Evolutionary conservation across 192 early-diverging fungal species (phyloP).

Genomic region (Helicostylum pulchrum): DNA sequence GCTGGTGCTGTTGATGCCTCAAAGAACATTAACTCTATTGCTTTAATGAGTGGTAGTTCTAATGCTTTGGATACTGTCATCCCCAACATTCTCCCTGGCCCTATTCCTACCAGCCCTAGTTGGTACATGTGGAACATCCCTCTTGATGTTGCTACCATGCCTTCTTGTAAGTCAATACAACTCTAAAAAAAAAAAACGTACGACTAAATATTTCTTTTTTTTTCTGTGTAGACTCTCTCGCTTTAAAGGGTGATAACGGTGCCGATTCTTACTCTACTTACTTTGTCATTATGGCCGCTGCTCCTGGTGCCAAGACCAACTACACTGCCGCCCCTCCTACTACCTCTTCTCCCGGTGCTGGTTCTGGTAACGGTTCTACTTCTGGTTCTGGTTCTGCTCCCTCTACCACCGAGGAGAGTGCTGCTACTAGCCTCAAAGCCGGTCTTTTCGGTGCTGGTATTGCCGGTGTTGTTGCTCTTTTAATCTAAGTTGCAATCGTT

Average conservation of each 20-base stretch:
- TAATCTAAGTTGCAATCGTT: constrained; percentile 18
- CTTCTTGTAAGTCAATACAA: constrained; percentile 22
- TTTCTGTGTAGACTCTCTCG: constrained; percentile 15
- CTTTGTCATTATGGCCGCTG: constrained; percentile 17
- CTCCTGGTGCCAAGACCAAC: neutral
- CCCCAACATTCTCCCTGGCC: constrained; percentile 1
- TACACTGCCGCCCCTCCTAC: neutral
- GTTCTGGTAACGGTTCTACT: neutral
- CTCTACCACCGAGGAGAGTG: neutral
- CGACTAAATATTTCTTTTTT: neutral
- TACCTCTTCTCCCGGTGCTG: neutral
- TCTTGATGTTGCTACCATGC: constrained; percentile 9
- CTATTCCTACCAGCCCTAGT: constrained; percentile 10
- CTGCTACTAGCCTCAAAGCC: constrained; percentile 14
- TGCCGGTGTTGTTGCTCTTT: constrained; percentile 19
- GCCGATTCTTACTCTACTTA: constrained; percentile 16
- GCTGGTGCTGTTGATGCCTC: constrained; percentile 1
- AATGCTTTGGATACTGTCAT: neutral
- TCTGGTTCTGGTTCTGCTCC: neutral
- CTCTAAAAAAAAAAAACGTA: neutral
- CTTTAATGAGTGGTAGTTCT: constrained; percentile 21
- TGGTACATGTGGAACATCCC: constrained; percentile 30
- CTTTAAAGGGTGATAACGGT: constrained; percentile 8
- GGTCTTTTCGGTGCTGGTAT: constrained; percentile 13
- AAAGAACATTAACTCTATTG: constrained; percentile 12